Evolutionary conservation across 1,284 basidiomycete species (phyloP).

Genomic region (Moesziomyces aphidis): DNA sequence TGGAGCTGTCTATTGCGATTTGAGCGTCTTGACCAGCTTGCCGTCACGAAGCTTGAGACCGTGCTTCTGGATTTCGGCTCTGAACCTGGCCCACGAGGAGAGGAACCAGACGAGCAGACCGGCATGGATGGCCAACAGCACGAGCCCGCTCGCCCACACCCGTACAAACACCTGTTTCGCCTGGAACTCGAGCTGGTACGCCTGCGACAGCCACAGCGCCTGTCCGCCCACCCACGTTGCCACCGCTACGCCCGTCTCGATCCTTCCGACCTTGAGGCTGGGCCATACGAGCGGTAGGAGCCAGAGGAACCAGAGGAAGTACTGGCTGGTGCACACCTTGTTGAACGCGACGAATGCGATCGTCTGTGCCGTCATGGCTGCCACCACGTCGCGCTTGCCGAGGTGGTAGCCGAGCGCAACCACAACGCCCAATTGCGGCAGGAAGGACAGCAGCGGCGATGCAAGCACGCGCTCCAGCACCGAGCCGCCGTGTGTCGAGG

Average conservation of each 20-base stretch:
- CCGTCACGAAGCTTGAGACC: constrained; percentile 13
- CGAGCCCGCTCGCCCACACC: constrained; percentile 56
- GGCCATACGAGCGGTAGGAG: constrained; percentile 86
- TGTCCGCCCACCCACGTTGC: constrained; percentile 78
- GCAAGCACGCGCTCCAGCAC: constrained; percentile 13
- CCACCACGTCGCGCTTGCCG: constrained; percentile 74
- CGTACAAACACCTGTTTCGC: constrained; percentile 56
- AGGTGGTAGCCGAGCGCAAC: constrained; percentile 78
- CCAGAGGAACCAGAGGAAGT: constrained; percentile 97
- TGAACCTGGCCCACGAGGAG: constrained; percentile 48
- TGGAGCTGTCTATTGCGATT: constrained; percentile 18
- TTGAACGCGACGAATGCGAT: constrained; percentile 92
- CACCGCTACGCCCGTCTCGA: constrained; percentile 54
- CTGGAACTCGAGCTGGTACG: constrained; percentile 64
- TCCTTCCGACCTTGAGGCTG: constrained; percentile 68
- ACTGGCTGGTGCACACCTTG: constrained; percentile 98
- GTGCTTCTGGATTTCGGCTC: constrained; percentile 32
- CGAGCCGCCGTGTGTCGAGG: constrained; percentile 1
- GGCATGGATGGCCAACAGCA: constrained; percentile 50
- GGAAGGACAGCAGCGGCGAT: constrained; percentile 63
- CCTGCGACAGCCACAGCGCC: constrained; percentile 61
- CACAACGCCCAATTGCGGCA: constrained; percentile 79
- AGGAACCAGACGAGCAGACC: constrained; percentile 46
- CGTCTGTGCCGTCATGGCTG: constrained; percentile 93
- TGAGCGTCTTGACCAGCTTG: constrained; percentile 20